Evolutionary conservation across 2,329 filamentous ascomycete species (phyloP).

Genomic region (Fusarium sp.): DNA sequence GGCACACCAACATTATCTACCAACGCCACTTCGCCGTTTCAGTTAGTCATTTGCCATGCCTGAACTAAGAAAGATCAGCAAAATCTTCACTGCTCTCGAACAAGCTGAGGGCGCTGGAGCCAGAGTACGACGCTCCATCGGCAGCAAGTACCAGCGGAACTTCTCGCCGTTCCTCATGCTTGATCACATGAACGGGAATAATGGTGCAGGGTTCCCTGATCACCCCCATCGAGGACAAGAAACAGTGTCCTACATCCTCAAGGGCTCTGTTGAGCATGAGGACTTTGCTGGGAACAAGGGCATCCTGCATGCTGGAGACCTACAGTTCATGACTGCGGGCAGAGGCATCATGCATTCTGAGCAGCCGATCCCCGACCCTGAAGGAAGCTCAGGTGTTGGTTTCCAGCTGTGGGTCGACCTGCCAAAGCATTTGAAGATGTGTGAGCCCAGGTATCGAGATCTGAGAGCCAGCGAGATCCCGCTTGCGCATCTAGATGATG

Average conservation of each 20-base stretch:
- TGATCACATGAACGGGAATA: slow-evolving; percentile 5
- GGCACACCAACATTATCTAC: too few relatives aligned
- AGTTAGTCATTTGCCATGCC: not conserved
- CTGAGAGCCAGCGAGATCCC: slow-evolving; percentile 9
- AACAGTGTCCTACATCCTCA: slow-evolving; percentile 11
- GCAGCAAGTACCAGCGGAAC: slow-evolving; percentile 5
- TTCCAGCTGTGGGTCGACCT: slow-evolving; percentile 20
- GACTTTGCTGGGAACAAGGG: slow-evolving; percentile 15
- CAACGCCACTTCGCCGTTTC: too few relatives aligned
- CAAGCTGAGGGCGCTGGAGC: slow-evolving; percentile 8
- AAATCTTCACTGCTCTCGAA: slow-evolving; percentile 10
- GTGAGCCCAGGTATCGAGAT: slow-evolving; percentile 16
- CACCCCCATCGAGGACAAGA: slow-evolving; percentile 18
- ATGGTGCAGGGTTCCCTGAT: slow-evolving; percentile 9
- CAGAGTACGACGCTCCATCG: slow-evolving; percentile 8
- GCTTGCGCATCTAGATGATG: not conserved
- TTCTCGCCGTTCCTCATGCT: slow-evolving; percentile 16
- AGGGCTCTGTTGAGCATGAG: slow-evolving; percentile 5
- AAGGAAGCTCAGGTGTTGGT: not conserved
- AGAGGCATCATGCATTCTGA: slow-evolving; percentile 19
- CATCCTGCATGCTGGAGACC: slow-evolving; percentile 5
- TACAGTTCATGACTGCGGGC: slow-evolving; percentile 16
- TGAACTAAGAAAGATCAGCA: slow-evolving; percentile 13
- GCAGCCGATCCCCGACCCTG: slow-evolving; percentile 1
- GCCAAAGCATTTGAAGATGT: slow-evolving; percentile 13